Evolutionary conservation across 1,284 basidiomycete species (phyloP).

Genomic region (Fomitopsis schrenkii): DNA sequence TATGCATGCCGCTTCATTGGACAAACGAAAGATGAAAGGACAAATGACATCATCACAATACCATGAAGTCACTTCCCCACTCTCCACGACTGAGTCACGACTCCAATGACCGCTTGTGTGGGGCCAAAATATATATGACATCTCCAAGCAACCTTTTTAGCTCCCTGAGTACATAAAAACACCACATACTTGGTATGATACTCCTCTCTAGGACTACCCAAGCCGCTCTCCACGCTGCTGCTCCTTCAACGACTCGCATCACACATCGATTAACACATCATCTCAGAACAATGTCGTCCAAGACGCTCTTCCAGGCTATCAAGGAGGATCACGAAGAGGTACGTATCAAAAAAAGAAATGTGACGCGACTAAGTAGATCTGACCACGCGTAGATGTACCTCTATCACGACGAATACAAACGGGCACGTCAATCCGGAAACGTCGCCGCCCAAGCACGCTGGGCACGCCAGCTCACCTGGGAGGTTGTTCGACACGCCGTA

Average conservation of each 20-base stretch:
- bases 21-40: background rate
- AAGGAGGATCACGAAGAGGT: slow-evolving; percentile 46
- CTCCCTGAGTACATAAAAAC: background rate
- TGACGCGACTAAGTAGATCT: background rate
- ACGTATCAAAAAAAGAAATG: background rate
- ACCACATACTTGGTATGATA: background rate
- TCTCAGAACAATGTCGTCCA: slow-evolving; percentile 22
- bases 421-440: slow-evolving; percentile 34
- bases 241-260: background rate
- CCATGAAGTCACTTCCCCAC: background rate
- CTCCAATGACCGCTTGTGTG: background rate
- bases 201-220: background rate
- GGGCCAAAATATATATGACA: background rate
- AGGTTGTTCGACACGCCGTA: slow-evolving; percentile 57
- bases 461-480: slow-evolving; percentile 55
- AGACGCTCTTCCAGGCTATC: slow-evolving; percentile 36
- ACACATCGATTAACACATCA: background rate
- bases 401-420: slow-evolving; percentile 50
- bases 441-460: slow-evolving; percentile 48
- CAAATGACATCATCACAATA: background rate
- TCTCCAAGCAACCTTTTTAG: background rate
- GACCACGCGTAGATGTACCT: slow-evolving; percentile 40
- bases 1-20: background rate
- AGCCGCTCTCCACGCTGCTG: background rate
- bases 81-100: no score